A percentile compares a stretch with the other conserved stretches of the same genome.
Conservation (phyloP, 108 stramenopile species). For the Licmophora abbreviata region DNA sequence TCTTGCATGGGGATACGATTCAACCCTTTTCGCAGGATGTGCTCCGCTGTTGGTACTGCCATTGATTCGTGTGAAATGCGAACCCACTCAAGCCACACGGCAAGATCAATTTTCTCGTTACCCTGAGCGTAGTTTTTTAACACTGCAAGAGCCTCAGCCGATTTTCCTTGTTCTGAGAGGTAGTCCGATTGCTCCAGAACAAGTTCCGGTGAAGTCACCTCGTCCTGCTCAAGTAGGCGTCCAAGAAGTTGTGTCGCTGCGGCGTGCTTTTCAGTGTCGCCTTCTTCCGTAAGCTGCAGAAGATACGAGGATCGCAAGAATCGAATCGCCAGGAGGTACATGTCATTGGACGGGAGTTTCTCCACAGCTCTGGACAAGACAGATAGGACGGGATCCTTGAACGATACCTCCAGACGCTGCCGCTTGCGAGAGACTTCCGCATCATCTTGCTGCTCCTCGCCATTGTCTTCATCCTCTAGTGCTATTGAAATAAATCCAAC, state of each 20-base stretch:
- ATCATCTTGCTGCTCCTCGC: conserved; percentile 1
- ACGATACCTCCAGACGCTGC: conserved; percentile 39
- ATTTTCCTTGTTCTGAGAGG: conserved; percentile 19
- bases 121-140: conserved; percentile 16
- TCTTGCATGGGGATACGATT: conserved; percentile 37
- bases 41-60: conserved; percentile 12
- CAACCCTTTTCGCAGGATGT: conserved; percentile 41
- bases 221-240: neutral
- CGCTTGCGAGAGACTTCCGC: conserved; percentile 10
- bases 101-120: conserved; percentile 6
- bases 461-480: conserved; percentile 1
- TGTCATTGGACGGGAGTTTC: conserved; percentile 37
- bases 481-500: neutral
- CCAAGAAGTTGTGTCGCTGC: conserved; percentile 6
- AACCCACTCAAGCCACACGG: conserved; percentile 52
- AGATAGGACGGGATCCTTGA: conserved; percentile 43
- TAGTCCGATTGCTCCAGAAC: conserved; percentile 47
- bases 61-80: conserved; percentile 19
- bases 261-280: conserved; percentile 6
- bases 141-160: conserved; percentile 21
- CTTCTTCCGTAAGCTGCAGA: conserved; percentile 16
- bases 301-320: conserved; percentile 28
- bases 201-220: conserved; percentile 20
- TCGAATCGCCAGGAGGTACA: conserved; percentile 52
- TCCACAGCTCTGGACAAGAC: too few relatives aligned